Conservation (phyloP, 805 yeast species). For the Hanseniaspora occidentalis region DNA sequence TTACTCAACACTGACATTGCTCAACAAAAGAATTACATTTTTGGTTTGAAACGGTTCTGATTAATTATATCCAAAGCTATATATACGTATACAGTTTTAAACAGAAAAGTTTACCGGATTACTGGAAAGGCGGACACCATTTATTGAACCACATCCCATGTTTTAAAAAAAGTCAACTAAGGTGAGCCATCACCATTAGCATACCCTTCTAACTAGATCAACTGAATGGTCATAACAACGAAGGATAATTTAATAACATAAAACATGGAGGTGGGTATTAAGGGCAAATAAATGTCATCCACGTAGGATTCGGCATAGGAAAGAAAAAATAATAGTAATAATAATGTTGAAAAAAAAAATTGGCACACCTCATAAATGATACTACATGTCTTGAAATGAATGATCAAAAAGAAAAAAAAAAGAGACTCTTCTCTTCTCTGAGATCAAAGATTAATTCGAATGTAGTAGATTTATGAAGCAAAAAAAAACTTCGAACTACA, state of each 20-base stretch:
- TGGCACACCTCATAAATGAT: neutral
- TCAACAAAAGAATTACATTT: no score
- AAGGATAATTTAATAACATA: neutral
- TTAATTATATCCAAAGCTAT: no score
- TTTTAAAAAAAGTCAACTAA: no score
- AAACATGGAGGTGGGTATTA: neutral
- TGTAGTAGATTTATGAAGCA: neutral
- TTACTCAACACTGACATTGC: no score
- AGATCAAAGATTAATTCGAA: neutral
- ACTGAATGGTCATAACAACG: neutral
- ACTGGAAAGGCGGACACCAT: neutral
- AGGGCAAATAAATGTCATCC: neutral
- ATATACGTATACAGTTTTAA: no score
- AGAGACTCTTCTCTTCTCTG: no score
- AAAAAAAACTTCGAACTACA: constrained; percentile 1
- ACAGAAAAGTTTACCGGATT: neutral
- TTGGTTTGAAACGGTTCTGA: no score
- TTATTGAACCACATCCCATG: neutral
- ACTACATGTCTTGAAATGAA: neutral
- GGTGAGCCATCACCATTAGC: neutral
- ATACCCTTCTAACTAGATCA: neutral
- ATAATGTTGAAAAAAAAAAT: neutral
- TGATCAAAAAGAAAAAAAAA: neutral
- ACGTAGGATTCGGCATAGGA: no score
- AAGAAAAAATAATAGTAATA: no score